Conservation (phyloP, 164 flowering plant genomes). For the Cinnamomum chago region DNA sequence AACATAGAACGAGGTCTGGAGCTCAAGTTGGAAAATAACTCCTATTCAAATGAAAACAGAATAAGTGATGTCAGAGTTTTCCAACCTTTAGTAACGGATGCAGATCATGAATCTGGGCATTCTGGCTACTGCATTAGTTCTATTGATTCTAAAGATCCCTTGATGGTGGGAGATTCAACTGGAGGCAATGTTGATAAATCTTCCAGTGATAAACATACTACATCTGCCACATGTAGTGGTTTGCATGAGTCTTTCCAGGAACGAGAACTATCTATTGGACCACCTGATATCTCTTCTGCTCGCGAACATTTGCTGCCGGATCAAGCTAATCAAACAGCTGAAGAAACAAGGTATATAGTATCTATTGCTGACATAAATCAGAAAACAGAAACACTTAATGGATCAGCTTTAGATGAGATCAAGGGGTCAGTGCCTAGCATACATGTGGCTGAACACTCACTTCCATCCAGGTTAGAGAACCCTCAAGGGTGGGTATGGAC, state of each 20-base stretch:
- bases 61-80: slow-evolving; percentile 8
- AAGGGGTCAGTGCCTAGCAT: not conserved
- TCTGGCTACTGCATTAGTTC: not conserved
- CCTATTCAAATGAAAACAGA: slow-evolving; percentile 11
- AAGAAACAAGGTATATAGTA: slow-evolving; percentile 10
- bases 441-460: slow-evolving; percentile 10
- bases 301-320: slow-evolving; percentile 19
- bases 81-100: not conserved
- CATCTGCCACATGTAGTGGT: not conserved
- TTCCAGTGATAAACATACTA: not conserved
- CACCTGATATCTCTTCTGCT: not conserved
- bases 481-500: slow-evolving; percentile 57
- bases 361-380: slow-evolving; percentile 15
- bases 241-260: slow-evolving; percentile 11
- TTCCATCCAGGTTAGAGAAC: slow-evolving; percentile 22
- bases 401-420: slow-evolving; percentile 4
- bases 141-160: slow-evolving; percentile 6
- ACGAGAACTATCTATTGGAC: slow-evolving; percentile 11
- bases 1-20: slow-evolving; percentile 14
- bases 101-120: not conserved
- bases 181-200: not conserved
- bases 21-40: slow-evolving; percentile 17
- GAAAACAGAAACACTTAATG: not conserved
- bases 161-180: not conserved
- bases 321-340: slow-evolving; percentile 20